Percentiles rank a stretch among this genome's conserved stretches.
These are phyloP conservation scores for Globisporangium alternatum DNA, from an alignment of 352 stramenopile genomes.

Conservation along the genomic window DNA sequence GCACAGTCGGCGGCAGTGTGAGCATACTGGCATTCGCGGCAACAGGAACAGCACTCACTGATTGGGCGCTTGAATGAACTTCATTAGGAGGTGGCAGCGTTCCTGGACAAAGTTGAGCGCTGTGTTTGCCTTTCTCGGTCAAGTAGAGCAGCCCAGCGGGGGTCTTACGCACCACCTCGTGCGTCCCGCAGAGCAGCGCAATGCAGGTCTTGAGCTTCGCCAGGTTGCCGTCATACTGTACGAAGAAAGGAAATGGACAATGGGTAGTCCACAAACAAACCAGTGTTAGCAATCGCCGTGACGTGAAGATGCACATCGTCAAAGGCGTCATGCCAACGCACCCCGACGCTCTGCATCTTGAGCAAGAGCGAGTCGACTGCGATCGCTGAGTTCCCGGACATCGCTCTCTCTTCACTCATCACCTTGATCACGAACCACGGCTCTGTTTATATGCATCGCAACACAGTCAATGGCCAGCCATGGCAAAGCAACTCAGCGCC, in stretches of 20 bases:
- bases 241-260: not conserved
- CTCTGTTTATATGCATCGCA: conserved; percentile 31
- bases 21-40: not conserved
- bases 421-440: conserved; percentile 73
- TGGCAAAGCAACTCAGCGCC: not conserved
- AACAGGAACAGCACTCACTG: not conserved
- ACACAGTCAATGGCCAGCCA: not conserved
- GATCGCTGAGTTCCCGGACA: conserved; percentile 32
- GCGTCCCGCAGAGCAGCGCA: conserved; percentile 45
- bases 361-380: conserved; percentile 36
- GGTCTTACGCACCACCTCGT: conserved; percentile 54
- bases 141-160: conserved; percentile 46
- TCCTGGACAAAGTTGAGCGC: conserved; percentile 45
- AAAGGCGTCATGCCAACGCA: conserved; percentile 18
- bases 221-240: conserved; percentile 53
- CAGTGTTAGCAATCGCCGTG: not conserved
- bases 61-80: not conserved
- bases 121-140: conserved; percentile 48
- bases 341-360: conserved; percentile 48
- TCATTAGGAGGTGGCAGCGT: conserved; percentile 9
- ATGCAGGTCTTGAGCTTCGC: conserved; percentile 58
- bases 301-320: not conserved
- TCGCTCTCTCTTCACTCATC: conserved; percentile 40
- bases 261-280: not conserved
- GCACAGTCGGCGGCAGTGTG: not conserved